Evolutionary conservation across 2,329 filamentous ascomycete genomes (phyloP), one percentile per base, ranked within the genome.

Genomic region (Incumbomyces lentus): DNA sequence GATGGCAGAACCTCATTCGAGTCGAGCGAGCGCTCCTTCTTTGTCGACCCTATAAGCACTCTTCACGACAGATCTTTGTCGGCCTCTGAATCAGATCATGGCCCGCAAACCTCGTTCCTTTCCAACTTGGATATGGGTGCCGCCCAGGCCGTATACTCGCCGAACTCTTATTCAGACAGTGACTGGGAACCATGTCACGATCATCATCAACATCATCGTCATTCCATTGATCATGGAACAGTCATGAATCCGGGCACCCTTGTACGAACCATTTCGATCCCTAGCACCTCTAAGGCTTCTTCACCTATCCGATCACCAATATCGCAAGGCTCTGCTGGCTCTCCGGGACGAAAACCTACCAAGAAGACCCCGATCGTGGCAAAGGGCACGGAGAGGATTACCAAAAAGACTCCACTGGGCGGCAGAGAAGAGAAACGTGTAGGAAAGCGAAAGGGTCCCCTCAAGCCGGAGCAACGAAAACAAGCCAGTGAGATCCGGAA

Each of bases 401-500:
- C 88, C 57, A 86, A 86, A 67, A 87, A 87, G 66, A 74, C 62
- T 50, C 82, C 71, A 53, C 85, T 74, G 50, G 78, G 76, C 50
- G 81, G 79, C 59, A 93, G 90, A 72, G 77, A 78, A 11, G 90
- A 95, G 75, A 96, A 95, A 77, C 89, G 89, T 66, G 85, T 95
- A 50, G 90, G 90, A 40, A 82, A 87, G 61, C 80, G 90, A 68
- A 86, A 86, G 64, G 90, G 90, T 31, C 90, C 90, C 49, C 78
- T 96, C 56, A 76, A 88, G 59, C 88, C 89, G 10, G 90, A 96
- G 65, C 90, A 95, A 72, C 79, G 90, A 57, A 93, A 95, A 69
- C 90, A 95, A 67, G 90, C 90, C 19, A 92, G 89, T 60, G 90
- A 96, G 68, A 96, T 96, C 63, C 81, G 90, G 64, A 96, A 96